Base-by-base conservation (phyloP, 2,329 filamentous ascomycete species). In the Pseudogymnoascus sp. region DNA sequence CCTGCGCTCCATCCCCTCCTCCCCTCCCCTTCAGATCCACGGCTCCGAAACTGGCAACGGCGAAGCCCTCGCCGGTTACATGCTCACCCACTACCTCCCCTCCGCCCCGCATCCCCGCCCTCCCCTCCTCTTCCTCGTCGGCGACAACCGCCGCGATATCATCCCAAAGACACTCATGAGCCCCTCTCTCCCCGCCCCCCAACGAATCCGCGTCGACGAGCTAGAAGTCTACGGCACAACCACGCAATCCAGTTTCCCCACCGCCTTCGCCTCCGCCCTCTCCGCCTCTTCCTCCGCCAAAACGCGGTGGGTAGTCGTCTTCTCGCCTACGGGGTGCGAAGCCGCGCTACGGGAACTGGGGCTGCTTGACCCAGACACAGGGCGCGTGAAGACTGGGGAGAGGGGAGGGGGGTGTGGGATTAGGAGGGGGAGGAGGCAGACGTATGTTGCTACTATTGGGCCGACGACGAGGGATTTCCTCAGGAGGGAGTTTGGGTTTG, bases 401-500 rank as follows among this genome's bases (percentile, higher is more conserved):
- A 41, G 37, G 59, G 40, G 62, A 56, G 37, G 63, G 16, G 8
- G 62, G 65, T 61, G 62, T 46, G 14, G 61, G 19, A 40, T 35
- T 10, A 10, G 43, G 22, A 24, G 35, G 46, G 64, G 60, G 59
- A 72, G 73, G 28, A 76, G 76, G 8, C 80, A 74, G 60, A 88
- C 86, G 0, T 86, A 84, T 66, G 80, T 98, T 65, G 91, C 89
- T 12, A 96, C 93, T 0, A 99, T 99, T 75, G 95, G 95, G 0
- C 93, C 95, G 11, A 99, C 95, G 16, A 99, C 95, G 10, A 82
- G 88, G 66, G 86, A 92, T 68, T 87, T 91, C 75, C 77, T 99
- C 50, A 73, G 78, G 14, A 78, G 80, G 19, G 81, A 79, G 1
- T 91, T 91, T 73, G 83, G 77, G 0, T 89, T 87, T 66, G 81